Base-by-base conservation (phyloP, 495 filamentous ascomycete species). In the Mycothermus thermophilus region DNA sequence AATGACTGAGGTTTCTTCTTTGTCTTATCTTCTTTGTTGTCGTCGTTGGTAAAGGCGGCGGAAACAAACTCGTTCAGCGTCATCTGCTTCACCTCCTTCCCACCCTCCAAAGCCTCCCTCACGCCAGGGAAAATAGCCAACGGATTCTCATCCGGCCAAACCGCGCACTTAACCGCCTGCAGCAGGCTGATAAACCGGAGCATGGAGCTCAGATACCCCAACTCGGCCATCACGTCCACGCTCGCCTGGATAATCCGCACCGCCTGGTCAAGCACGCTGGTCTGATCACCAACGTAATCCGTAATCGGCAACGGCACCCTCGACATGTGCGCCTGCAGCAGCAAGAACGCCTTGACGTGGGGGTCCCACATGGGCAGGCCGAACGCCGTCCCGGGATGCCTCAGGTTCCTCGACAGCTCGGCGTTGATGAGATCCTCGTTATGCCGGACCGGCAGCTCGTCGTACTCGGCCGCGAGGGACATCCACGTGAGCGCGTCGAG, bases 371-470 rank as follows among this genome's bases (percentile, higher is more conserved):
- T 83, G 0, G 85, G 88, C 30, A 92, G 52, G 27, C 68, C 68
- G 14, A 77, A 78, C 4, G 49, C 45, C 8, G 46, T 51, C 9
- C 57, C 59, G 1, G 62, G 56, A 50, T 93, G 79, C 7, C 64
- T 57, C 1, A 96, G 64, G 41, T 83, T 80, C 25, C 74, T 75
- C 2, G 86, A 82, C 3, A 99, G 66, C 49, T 96, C 87, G 1
- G 74, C 78, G 52, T 99, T 99, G 65, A 99, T 87, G 23, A 99
- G 76, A 56, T 99, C 90, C 59, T 99, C 90, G 55, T 99, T 99
- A 58, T 99, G 90, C 4, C 90, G 80, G n/a, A 96, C 92, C 1
- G 90, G 90, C 8, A 99, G 75, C 53, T 99, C 90, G 51, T 95
- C 86, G 55, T 95, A 99, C 62, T 99, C 90, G 10, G 79, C 85